phyloP scores from a whole-genome alignment of 192 early-diverging fungal genomes.

The Umbelopsis sp. region DNA sequence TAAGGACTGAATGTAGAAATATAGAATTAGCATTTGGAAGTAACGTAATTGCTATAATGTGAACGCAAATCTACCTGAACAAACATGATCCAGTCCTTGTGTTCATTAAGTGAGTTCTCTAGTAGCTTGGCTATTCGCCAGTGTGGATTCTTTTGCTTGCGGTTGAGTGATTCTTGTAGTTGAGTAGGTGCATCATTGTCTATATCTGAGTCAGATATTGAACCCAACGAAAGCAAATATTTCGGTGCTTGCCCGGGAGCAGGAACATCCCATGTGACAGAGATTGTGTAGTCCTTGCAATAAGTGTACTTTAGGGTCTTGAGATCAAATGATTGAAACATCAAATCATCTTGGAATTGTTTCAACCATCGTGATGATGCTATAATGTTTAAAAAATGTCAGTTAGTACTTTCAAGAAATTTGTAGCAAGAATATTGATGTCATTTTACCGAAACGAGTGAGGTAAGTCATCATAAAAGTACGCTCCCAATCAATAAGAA shows the following conservation, averaged over 20 bases:
- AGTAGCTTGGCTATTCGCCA: slow-evolving; percentile 29
- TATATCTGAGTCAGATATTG: background rate
- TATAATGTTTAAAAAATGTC: background rate
- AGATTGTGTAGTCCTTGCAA: slow-evolving; percentile 32
- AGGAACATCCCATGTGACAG: slow-evolving; percentile 33
- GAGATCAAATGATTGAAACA: slow-evolving; percentile 35
- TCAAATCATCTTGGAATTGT: slow-evolving; percentile 34
- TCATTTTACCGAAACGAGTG: slow-evolving; percentile 31
- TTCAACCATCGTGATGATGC: slow-evolving; percentile 34
- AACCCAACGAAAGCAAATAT: slow-evolving; percentile 25
- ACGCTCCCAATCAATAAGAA: slow-evolving; percentile 40
- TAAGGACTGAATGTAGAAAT: slow-evolving; percentile 20
- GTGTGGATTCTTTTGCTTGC: slow-evolving; percentile 32
- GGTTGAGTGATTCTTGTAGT: slow-evolving; percentile 4
- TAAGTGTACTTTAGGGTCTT: slow-evolving; percentile 34
- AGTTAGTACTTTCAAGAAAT: background rate
- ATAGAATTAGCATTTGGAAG: background rate
- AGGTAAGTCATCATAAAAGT: slow-evolving; percentile 43
- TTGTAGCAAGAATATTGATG: background rate
- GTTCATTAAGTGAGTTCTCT: slow-evolving; percentile 34
- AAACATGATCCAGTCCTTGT: slow-evolving; percentile 34
- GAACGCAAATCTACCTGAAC: slow-evolving; percentile 28
- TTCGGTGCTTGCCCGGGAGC: slow-evolving; percentile 23
- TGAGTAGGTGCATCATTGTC: background rate
- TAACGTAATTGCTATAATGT: background rate